Conservation (phyloP, 2,329 filamentous ascomycete species). For the Penicillium sp. region DNA sequence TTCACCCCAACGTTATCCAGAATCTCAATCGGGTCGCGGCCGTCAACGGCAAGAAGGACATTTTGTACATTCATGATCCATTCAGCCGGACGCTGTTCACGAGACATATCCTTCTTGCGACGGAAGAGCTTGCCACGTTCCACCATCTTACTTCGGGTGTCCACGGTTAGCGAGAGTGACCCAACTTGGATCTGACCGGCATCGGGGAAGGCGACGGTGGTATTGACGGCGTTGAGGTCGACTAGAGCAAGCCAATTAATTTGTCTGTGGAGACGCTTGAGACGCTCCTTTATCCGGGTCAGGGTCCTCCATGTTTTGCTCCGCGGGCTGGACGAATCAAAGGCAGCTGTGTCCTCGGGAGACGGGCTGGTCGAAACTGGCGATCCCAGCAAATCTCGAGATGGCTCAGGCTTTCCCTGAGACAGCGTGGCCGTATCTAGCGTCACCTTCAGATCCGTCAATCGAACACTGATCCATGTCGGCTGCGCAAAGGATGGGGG, state of each 20-base stretch:
- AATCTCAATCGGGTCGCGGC: conserved; percentile 79
- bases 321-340: conserved; percentile 35
- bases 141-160: conserved; percentile 87
- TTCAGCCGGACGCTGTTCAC: conserved; percentile 74
- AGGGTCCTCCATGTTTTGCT: conserved; percentile 79
- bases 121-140: conserved; percentile 87
- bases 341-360: conserved; percentile 22
- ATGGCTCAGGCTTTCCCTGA: conserved; percentile 22
- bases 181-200: conserved; percentile 84
- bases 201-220: conserved; percentile 71
- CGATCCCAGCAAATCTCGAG: conserved; percentile 20
- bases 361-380: conserved; percentile 22
- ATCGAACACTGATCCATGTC: conserved; percentile 88
- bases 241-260: conserved; percentile 87
- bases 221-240: conserved; percentile 81
- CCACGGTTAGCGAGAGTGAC: conserved; percentile 79
- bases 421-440: conserved; percentile 68
- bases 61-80: conserved; percentile 88
- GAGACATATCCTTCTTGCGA: conserved; percentile 64
- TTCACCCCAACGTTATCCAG: conserved; percentile 86
- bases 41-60: conserved; percentile 82
- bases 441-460: conserved; percentile 81
- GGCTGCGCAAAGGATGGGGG: conserved; percentile 95
- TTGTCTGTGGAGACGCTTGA: conserved; percentile 81
- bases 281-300: conserved; percentile 73